Conservation (phyloP, 176 grass and related monocot species). For the Alloteropsis semialata region DNA sequence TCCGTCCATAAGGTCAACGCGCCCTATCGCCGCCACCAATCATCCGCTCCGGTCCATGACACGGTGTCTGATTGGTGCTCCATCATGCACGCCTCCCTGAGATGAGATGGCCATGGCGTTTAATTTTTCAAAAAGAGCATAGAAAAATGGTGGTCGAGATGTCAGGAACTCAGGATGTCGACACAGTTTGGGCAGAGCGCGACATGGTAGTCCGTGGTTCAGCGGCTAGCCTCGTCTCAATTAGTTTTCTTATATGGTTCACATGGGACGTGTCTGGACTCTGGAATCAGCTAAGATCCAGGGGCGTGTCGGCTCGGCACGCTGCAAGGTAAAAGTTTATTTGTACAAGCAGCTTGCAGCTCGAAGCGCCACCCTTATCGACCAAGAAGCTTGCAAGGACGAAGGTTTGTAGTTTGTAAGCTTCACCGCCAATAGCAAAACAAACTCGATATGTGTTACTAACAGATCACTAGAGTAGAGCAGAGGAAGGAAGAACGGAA, state of each 20-base stretch:
- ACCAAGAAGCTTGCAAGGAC: too few species aligned
- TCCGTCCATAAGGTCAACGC: constrained; percentile 1
- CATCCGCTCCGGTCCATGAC: not conserved
- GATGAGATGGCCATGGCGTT: not conserved
- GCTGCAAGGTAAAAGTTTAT: too few species aligned
- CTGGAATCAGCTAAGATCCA: not conserved
- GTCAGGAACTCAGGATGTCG: constrained; percentile 27
- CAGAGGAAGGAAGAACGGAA: too few species aligned
- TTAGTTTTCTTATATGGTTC: not conserved
- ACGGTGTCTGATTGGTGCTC: not conserved
- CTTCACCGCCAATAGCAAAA: too few species aligned
- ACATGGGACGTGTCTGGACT: not conserved
- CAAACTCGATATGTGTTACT: too few species aligned
- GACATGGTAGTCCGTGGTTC: not conserved
- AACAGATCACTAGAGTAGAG: too few species aligned
- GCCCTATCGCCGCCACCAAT: not conserved
- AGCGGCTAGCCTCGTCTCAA: not conserved
- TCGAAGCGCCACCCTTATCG: too few species aligned
- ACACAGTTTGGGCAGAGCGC: not conserved
- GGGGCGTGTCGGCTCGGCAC: not conserved
- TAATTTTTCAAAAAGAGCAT: not conserved
- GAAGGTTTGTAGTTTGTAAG: too few species aligned
- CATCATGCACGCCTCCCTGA: not conserved
- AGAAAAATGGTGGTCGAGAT: not conserved
- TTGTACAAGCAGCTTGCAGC: too few species aligned